Conservation (phyloP, 129 eudicot genomes). For the Oenanthe sinensis region DNA sequence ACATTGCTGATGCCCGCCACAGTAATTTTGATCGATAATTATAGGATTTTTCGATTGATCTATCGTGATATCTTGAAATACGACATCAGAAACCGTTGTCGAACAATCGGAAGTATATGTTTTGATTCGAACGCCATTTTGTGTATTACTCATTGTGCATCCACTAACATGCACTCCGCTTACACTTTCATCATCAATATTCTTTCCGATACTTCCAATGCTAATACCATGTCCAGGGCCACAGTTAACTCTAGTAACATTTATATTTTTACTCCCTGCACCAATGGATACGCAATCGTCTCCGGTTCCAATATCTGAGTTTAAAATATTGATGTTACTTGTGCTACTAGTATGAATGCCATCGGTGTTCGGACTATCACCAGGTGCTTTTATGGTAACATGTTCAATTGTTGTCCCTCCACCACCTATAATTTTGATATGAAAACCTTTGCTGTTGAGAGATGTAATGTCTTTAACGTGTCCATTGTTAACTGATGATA, state of each 20-base stretch:
- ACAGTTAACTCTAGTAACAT: background rate
- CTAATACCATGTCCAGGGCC: conserved; percentile 9
- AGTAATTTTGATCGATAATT: conserved; percentile 2
- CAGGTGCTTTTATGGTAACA: background rate
- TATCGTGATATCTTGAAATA: background rate
- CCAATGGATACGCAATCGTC: conserved; percentile 5
- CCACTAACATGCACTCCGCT: background rate
- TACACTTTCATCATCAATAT: background rate
- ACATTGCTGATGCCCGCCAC: background rate
- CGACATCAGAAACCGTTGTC: background rate
- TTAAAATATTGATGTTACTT: background rate
- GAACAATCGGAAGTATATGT: background rate
- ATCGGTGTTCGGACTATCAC: conserved; percentile 1
- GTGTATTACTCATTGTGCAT: background rate
- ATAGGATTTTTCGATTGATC: background rate
- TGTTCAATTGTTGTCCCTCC: background rate
- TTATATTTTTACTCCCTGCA: background rate
- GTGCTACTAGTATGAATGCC: background rate
- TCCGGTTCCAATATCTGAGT: background rate
- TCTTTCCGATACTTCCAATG: background rate
- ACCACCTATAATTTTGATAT: background rate
- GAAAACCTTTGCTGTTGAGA: conserved; percentile 4
- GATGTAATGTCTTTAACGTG: background rate
- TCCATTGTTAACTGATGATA: background rate
- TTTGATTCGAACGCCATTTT: conserved; percentile 1